These are phyloP conservation scores for Xylaria scruposa DNA, from an alignment of 495 filamentous ascomycete species.

Conservation along the genomic window DNA sequence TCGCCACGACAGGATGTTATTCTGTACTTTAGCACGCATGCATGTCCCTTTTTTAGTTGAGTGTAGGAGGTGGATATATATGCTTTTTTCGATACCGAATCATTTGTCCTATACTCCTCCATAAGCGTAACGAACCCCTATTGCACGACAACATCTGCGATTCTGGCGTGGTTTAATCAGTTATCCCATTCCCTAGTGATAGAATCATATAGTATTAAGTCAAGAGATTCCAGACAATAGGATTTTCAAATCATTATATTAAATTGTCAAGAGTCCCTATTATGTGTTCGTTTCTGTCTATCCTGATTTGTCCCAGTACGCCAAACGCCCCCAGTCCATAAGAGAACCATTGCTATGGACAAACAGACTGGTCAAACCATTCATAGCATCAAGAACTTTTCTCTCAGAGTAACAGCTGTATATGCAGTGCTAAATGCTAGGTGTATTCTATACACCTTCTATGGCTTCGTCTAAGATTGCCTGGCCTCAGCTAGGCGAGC, in stretches of 20 bases:
- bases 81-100: neutral
- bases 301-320: neutral
- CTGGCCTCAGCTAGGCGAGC: neutral
- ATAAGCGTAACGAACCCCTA: neutral
- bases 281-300: neutral
- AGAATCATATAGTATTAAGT: neutral
- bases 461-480: neutral
- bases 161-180: too few species aligned
- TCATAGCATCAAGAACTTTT: too few species aligned
- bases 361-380: neutral
- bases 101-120: neutral
- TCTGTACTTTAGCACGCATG: conserved; percentile 20
- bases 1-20: neutral
- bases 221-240: neutral
- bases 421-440: neutral
- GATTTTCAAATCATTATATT: neutral
- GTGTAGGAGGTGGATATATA: conserved; percentile 10
- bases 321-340: conserved; percentile 14
- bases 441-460: neutral
- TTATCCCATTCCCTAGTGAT: neutral
- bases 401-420: neutral
- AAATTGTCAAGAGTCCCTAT: too few species aligned
- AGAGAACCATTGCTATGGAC: neutral
- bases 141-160: neutral
- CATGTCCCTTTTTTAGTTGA: conserved; percentile 23